phyloP scores from a whole-genome alignment of 2,329 filamentous ascomycete genomes.

The Fusarium armeniacum region DNA sequence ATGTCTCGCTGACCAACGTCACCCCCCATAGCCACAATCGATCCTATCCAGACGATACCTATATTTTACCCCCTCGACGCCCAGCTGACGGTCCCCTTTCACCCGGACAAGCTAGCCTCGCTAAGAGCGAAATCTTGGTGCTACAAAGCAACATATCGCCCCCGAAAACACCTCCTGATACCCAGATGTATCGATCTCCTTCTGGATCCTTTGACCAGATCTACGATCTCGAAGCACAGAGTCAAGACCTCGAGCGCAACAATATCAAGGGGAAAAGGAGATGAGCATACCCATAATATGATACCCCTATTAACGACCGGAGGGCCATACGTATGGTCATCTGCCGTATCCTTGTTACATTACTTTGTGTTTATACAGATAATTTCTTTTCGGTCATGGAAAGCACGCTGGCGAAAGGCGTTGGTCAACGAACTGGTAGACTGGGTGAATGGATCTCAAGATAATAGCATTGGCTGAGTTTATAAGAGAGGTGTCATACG shows the following conservation, averaged over 20 bases:
- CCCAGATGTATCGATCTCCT: constrained; percentile 39
- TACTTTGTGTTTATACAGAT: background rate
- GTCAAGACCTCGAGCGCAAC: constrained; percentile 46
- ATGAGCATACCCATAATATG: constrained; percentile 23
- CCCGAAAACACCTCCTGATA: constrained; percentile 37
- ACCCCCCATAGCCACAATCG: constrained; percentile 28
- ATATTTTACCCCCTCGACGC: constrained; percentile 43
- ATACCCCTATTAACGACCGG: constrained; percentile 3
- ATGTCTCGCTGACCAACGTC: constrained; percentile 55
- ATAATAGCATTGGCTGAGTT: constrained; percentile 9
- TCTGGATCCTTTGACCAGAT: constrained; percentile 50
- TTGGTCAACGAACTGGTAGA: background rate
- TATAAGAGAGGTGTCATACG: background rate
- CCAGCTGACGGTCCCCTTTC: constrained; percentile 29
- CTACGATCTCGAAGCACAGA: constrained; percentile 53
- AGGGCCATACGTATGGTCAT: background rate
- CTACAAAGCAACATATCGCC: constrained; percentile 53
- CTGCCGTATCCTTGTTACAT: constrained; percentile 8
- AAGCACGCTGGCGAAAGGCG: constrained; percentile 13
- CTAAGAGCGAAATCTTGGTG: constrained; percentile 56
- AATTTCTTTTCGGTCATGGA: background rate
- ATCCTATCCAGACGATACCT: constrained; percentile 20
- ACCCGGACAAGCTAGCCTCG: constrained; percentile 41
- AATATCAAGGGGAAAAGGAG: constrained; percentile 22
- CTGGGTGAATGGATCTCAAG: background rate